These are phyloP conservation scores for Dendrocalamus latiflorus DNA, from an alignment of 202 grass and related monocot genomes.

Conservation along the genomic window DNA sequence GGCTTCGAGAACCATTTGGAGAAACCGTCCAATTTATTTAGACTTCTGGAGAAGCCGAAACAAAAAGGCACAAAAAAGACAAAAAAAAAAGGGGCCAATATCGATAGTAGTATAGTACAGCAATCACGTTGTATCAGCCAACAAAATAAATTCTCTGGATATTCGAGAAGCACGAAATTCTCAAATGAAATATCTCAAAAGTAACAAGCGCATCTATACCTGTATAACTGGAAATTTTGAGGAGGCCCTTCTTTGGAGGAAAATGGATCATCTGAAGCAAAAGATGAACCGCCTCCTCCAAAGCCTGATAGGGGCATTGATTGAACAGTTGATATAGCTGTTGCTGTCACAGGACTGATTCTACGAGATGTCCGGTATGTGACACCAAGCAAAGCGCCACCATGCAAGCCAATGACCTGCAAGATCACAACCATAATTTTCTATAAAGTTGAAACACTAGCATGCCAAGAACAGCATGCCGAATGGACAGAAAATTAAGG, in stretches of 20 bases:
- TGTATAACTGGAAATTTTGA: constrained; percentile 99
- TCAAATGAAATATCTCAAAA: constrained; percentile 5
- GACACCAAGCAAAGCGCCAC: constrained; percentile 94
- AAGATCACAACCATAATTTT: constrained; percentile 14
- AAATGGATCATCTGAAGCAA: constrained; percentile 88
- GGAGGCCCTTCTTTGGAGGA: constrained; percentile 72
- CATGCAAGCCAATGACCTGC: constrained; percentile 98
- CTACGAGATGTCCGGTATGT: constrained; percentile 91
- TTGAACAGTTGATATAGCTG: constrained; percentile 85
- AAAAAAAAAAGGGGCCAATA: not conserved
- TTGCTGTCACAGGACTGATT: constrained; percentile 80
- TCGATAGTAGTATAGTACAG: not conserved
- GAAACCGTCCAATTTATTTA: no score
- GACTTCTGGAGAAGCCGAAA: no score
- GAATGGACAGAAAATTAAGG: not conserved
- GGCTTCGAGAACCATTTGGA: no score
- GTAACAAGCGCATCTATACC: constrained; percentile 42
- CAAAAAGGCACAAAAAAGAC: no score
- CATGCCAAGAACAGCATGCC: not conserved
- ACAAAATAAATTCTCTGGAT: constrained; percentile 17
- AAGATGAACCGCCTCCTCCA: constrained; percentile 78
- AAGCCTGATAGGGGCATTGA: constrained; percentile 97
- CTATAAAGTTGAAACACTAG: constrained; percentile 4
- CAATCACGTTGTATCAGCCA: not conserved
- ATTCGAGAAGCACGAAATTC: not conserved